phyloP scores from a whole-genome alignment of 345 rosid species.

The Eucalyptus regnans region DNA sequence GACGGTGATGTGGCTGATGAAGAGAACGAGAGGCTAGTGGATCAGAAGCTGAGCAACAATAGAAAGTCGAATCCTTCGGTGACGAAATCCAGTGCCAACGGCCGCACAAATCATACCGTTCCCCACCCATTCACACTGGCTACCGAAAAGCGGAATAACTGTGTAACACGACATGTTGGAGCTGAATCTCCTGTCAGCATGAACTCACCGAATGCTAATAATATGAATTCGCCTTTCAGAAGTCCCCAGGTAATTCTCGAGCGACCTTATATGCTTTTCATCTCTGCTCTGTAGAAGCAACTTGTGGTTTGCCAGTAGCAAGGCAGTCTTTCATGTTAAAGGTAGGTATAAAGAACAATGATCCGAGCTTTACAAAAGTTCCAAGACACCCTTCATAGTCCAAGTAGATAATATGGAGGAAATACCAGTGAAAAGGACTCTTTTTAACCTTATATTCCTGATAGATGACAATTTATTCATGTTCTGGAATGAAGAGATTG shows the following conservation, averaged over 20 bases:
- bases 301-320: not conserved
- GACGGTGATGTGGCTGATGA: not conserved
- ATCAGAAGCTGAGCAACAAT: constrained; percentile 6
- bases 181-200: constrained; percentile 6
- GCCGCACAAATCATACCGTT: constrained; percentile 7
- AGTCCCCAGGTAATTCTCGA: constrained; percentile 34
- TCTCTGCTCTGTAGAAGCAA: not conserved
- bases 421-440: not conserved
- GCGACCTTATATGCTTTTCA: not conserved
- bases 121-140: constrained; percentile 43
- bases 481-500: not conserved
- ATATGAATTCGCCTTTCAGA: constrained; percentile 29
- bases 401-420: not conserved
- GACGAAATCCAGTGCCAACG: constrained; percentile 11
- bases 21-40: constrained; percentile 15
- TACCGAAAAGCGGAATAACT: constrained; percentile 34
- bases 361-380: not conserved
- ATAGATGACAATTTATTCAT: not conserved
- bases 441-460: not conserved
- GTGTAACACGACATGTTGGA: constrained; percentile 2
- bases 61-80: constrained; percentile 20
- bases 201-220: constrained; percentile 16
- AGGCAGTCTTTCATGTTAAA: not conserved
- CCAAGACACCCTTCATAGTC: not conserved
- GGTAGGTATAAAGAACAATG: not conserved